These are phyloP conservation scores for Hymenoscyphus scutula DNA, from an alignment of 2,329 filamentous ascomycete species.

Conservation along the genomic window DNA sequence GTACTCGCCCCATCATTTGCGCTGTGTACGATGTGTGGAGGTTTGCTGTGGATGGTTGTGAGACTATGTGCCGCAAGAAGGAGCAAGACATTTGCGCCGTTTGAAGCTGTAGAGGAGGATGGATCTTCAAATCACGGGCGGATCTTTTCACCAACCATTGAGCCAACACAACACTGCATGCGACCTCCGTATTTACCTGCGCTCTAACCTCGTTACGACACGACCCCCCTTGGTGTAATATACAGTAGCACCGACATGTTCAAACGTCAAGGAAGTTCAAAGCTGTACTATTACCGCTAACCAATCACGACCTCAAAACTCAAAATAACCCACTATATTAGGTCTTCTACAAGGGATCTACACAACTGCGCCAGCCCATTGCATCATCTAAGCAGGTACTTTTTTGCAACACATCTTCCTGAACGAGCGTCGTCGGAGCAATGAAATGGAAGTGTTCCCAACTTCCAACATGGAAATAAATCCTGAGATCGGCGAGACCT, in stretches of 20 bases:
- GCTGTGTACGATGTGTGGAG: constrained; percentile 1
- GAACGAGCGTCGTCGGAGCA: constrained; percentile 1
- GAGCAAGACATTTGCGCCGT: neutral
- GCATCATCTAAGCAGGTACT: constrained; percentile 18
- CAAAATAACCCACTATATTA: constrained; percentile 7
- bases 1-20: neutral
- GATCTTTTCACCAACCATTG: neutral
- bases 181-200: neutral
- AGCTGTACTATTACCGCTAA: neutral
- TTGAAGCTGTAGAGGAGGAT: neutral
- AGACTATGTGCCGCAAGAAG: neutral
- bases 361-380: constrained; percentile 17
- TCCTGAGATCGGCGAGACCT: constrained; percentile 3
- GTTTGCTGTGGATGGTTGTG: neutral
- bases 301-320: neutral
- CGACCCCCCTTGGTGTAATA: constrained; percentile 2
- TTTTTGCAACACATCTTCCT: constrained; percentile 7
- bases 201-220: neutral
- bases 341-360: constrained; percentile 6
- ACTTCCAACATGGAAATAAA: constrained; percentile 2
- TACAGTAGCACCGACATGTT: neutral
- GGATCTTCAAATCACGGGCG: neutral
- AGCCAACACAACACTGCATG: neutral
- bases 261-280: constrained; percentile 12
- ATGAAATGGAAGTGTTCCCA: neutral